Percentiles rank a stretch among this genome's conserved stretches.
phyloP scores from a whole-genome alignment of 441 rosid species.

The Erodium trifolium region DNA sequence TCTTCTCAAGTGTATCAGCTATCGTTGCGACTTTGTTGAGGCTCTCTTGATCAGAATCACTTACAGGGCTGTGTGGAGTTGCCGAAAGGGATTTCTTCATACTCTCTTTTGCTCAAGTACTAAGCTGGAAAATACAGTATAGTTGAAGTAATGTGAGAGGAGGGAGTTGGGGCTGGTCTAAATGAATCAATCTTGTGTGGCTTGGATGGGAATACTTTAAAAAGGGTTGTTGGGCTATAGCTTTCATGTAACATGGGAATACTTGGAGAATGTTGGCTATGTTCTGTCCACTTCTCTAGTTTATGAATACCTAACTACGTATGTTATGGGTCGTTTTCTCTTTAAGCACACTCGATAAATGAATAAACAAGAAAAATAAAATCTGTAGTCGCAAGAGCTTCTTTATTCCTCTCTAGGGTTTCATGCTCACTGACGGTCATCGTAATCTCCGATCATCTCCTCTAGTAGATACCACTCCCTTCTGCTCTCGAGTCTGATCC shows the following conservation, averaged over 20 bases:
- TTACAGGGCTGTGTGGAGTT: slow-evolving; percentile 27
- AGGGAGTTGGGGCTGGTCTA: slow-evolving; percentile 22
- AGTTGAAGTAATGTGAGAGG: slow-evolving; percentile 7
- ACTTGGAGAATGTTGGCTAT: slow-evolving; percentile 5
- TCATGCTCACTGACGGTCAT: too few relatives aligned
- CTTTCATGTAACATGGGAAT: not conserved
- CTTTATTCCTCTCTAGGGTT: too few relatives aligned
- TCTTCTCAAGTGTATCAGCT: slow-evolving; percentile 38
- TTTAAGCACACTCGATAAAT: too few relatives aligned
- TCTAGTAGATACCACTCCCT: too few relatives aligned
- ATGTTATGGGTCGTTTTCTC: too few relatives aligned
- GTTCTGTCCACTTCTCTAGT: not conserved
- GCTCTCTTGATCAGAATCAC: slow-evolving; percentile 32
- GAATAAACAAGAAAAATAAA: too few relatives aligned
- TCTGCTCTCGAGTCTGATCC: too few relatives aligned
- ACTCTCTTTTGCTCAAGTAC: not conserved
- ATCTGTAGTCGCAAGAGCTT: too few relatives aligned
- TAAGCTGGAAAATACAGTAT: too few relatives aligned
- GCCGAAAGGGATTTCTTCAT: slow-evolving; percentile 31
- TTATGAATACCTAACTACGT: not conserved
- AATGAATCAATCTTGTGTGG: slow-evolving; percentile 51
- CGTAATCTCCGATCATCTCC: too few relatives aligned
- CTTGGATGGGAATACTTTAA: slow-evolving; percentile 15
- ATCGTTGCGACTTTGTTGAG: slow-evolving; percentile 35
- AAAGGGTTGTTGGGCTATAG: slow-evolving; percentile 20